Evolutionary conservation across 1,284 basidiomycete genomes (phyloP), one percentile per base, ranked within the genome.

Genomic region (Chiua sp.): DNA sequence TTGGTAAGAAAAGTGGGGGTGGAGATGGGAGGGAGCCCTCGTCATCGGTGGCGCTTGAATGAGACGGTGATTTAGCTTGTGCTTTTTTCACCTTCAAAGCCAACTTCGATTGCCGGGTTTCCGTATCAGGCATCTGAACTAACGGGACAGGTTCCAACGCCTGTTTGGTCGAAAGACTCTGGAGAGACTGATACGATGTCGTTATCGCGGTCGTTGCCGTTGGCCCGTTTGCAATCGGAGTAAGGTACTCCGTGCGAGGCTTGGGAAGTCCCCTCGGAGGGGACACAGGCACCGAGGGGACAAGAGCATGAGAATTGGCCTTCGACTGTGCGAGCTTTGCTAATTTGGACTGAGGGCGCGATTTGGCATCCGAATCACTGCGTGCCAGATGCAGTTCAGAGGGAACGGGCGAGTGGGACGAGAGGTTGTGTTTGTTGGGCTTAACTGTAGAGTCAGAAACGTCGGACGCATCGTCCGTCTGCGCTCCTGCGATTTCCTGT

Each of bases 131-230:
- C 72, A 76, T 69, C 51, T 63, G 71, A 49, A 75, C 62, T 32
- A 75, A 56, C 10, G 72, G 39, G n/a, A 62, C 30, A 42, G 61
- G 49, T 10, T 64, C 65, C 53, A 66, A 64, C 16, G 63, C 63
- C 52, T 60, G 74, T 18, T 66, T 62, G 46, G 65, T 69, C 4
- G 72, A 75, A 22, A 86, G 79, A 63, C 80, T 86, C 67, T 82
- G 83, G 44, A 87, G 77, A 12, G 84, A 84, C 62, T 87, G 87
- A 63, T 90, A 91, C 0, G 88, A 86, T 2, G 91, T 92, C 0
- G 90, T 92, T 66, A 92, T 92, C 2, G 90, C 90, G 16, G 90
- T 92, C 1, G 90, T 92, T 16, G 86, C 90, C 18, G 87, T 87
- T 3, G 87, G 76, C 1, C 89, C 88, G 67, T 92, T 92, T 11